phyloP scores from a whole-genome alignment of 495 filamentous ascomycete genomes.

The Patellaria atrata region DNA sequence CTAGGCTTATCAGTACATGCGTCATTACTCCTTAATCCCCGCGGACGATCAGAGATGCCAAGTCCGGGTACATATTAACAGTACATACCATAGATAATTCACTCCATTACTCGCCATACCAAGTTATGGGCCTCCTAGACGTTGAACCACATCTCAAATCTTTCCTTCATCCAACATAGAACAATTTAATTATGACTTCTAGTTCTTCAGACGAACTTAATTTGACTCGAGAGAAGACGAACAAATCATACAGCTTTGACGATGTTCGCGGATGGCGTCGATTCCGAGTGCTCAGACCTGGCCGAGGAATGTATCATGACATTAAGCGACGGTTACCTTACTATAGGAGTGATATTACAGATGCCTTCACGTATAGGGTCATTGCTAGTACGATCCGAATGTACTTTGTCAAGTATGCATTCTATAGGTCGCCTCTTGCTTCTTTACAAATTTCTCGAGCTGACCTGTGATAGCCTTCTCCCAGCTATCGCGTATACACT shows the following conservation, averaged over 20 bases:
- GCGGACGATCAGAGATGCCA: too few relatives aligned
- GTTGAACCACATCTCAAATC: too few relatives aligned
- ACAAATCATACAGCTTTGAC: conserved; percentile 3
- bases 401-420: conserved; percentile 26
- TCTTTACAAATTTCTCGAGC: neutral
- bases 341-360: conserved; percentile 27
- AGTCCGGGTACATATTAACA: too few relatives aligned
- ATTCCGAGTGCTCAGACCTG: conserved; percentile 17
- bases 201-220: too few relatives aligned
- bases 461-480: conserved; percentile 15
- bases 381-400: conserved; percentile 25
- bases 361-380: conserved; percentile 27
- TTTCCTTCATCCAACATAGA: too few relatives aligned
- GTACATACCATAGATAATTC: too few relatives aligned
- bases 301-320: conserved; percentile 28
- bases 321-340: conserved; percentile 25
- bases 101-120: too few relatives aligned
- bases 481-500: conserved; percentile 28
- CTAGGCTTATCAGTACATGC: too few relatives aligned
- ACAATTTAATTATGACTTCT: too few relatives aligned
- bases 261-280: conserved; percentile 7
- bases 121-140: too few relatives aligned
- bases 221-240: neutral
- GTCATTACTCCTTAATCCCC: too few relatives aligned
- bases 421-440: neutral